phyloP scores from a whole-genome alignment of 2,329 filamentous ascomycete genomes.

The Aspergillus candidus region DNA sequence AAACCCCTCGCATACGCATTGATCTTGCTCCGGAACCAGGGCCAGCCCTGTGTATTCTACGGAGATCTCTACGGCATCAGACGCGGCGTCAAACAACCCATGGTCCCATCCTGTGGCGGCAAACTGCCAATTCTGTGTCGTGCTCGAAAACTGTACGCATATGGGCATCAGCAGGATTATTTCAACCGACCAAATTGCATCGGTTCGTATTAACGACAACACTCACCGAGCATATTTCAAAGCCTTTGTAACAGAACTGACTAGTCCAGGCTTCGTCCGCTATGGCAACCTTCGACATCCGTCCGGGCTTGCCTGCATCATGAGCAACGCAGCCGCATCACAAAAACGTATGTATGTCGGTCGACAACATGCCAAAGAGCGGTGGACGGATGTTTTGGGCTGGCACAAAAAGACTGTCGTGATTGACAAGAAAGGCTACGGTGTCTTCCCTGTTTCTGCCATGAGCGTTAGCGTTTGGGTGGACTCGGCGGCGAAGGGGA shows the following conservation, averaged over 20 bases:
- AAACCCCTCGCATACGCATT: conserved; percentile 66
- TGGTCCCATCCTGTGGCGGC: conserved; percentile 49
- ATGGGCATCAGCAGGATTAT: conserved; percentile 60
- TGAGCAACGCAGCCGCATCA: conserved; percentile 47
- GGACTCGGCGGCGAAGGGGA: conserved; percentile 48
- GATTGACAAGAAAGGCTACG: conserved; percentile 56
- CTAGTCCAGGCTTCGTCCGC: conserved; percentile 44
- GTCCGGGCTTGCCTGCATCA: conserved; percentile 51
- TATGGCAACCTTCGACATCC: conserved; percentile 47
- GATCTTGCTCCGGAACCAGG: conserved; percentile 59
- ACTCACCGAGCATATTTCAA: too few species aligned
- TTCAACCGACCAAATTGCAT: conserved; percentile 57
- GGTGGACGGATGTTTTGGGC: conserved; percentile 58
- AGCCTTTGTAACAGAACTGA: too few species aligned
- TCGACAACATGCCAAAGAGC: conserved; percentile 50
- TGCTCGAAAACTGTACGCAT: conserved; percentile 60
- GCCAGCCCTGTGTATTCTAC: conserved; percentile 64
- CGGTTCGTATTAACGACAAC: too few species aligned
- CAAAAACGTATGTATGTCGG: conserved; percentile 60
- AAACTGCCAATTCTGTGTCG: conserved; percentile 55
- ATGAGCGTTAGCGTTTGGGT: conserved; percentile 59
- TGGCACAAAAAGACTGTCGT: conserved; percentile 50
- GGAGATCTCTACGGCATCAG: conserved; percentile 62
- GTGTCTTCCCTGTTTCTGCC: conserved; percentile 49
- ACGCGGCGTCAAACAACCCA: conserved; percentile 43